Percentiles rank a stretch among this genome's conserved stretches.
Evolutionary conservation across 106 monocot species (phyloP).

Genomic region (Iris macrosiphon): DNA sequence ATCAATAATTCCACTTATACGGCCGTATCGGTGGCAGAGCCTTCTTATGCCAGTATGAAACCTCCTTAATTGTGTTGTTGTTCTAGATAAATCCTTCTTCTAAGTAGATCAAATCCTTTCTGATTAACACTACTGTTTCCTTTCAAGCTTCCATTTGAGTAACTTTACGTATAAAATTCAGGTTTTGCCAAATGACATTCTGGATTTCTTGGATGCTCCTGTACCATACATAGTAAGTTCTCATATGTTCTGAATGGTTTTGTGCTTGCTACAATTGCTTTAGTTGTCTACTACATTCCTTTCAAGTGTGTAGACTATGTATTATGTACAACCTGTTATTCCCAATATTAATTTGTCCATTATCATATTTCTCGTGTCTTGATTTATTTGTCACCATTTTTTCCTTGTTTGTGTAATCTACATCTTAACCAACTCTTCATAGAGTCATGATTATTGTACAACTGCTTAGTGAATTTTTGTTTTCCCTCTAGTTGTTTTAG

Average conservation of each 20-base stretch:
- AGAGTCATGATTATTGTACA: neutral
- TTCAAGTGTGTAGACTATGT: too few relatives aligned
- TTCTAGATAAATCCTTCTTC: constrained; percentile 6
- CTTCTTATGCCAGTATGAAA: constrained; percentile 86
- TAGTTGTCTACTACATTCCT: neutral
- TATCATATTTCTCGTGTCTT: too few relatives aligned
- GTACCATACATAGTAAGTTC: constrained; percentile 94
- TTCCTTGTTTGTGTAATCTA: neutral
- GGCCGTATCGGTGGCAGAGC: constrained; percentile 97
- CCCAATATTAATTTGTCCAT: neutral
- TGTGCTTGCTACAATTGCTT: too few relatives aligned
- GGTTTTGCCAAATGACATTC: constrained; percentile 91
- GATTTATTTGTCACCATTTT: neutral
- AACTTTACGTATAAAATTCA: constrained; percentile 17
- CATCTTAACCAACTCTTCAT: neutral
- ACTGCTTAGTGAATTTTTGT: neutral
- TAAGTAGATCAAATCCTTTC: neutral
- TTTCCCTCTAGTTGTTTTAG: neutral
- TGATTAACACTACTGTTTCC: neutral
- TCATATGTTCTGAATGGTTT: constrained; percentile 5
- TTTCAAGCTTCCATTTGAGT: neutral
- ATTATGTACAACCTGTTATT: neutral
- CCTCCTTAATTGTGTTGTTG: neutral
- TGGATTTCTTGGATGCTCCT: constrained; percentile 98
- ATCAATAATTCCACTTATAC: constrained; percentile 81